A percentile compares a stretch with the other conserved stretches of the same genome.
phyloP scores from a whole-genome alignment of 108 stramenopile species.

The Fistulifera pelliculosa region DNA sequence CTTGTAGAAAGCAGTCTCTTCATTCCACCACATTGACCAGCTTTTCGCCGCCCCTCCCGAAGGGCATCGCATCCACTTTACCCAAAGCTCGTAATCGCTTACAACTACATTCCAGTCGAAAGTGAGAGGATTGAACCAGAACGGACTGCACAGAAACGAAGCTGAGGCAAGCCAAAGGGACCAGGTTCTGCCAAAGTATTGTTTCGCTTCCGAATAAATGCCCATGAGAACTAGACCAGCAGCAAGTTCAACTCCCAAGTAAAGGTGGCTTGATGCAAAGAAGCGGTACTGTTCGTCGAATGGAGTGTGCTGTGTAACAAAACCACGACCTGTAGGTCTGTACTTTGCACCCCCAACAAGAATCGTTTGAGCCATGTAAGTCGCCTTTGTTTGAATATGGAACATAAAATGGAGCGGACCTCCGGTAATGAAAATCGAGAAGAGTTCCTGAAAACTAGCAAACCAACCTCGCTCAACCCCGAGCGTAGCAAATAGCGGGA shows the following conservation, averaged over 20 bases:
- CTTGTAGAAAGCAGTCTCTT: slow-evolving; percentile 86
- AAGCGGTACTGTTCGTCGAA: slow-evolving; percentile 96
- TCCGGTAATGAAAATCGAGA: slow-evolving; percentile 91
- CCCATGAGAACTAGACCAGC: slow-evolving; percentile 88
- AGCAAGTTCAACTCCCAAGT: slow-evolving; percentile 93
- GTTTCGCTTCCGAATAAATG: slow-evolving; percentile 73
- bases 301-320: slow-evolving; percentile 93
- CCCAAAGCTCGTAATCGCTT: slow-evolving; percentile 75
- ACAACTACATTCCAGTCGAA: slow-evolving; percentile 91
- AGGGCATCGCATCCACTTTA: slow-evolving; percentile 84
- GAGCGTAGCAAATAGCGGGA: slow-evolving; percentile 93
- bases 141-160: slow-evolving; percentile 94
- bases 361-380: slow-evolving; percentile 96
- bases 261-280: slow-evolving; percentile 95
- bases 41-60: slow-evolving; percentile 78
- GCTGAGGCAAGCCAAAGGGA: slow-evolving; percentile 92
- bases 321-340: slow-evolving; percentile 96
- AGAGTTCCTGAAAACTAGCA: slow-evolving; percentile 76
- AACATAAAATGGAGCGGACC: slow-evolving; percentile 99
- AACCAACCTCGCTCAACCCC: slow-evolving; percentile 93
- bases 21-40: slow-evolving; percentile 94
- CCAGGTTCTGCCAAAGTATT: slow-evolving; percentile 96
- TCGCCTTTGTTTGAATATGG: slow-evolving; percentile 97
- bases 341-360: slow-evolving; percentile 97
- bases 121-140: slow-evolving; percentile 99